Base-by-base conservation (phyloP, 257 asterid species). In the Ophiorrhiza pumila region DNA sequence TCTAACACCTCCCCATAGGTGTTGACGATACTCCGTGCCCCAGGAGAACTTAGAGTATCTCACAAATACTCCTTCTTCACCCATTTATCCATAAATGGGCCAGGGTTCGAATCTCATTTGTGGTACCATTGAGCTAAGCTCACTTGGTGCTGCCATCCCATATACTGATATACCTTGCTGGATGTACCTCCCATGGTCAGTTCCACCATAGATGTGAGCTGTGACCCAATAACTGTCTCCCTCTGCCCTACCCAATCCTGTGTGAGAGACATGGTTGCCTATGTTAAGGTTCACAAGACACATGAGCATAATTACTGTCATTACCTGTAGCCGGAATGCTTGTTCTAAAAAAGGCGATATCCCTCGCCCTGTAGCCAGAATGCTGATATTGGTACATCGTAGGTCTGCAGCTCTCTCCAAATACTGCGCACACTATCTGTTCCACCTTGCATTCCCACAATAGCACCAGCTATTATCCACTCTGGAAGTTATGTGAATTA, bases 151-250 rank as follows among this genome's bases (percentile, higher is more conserved):
- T n/a, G n/a, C n/a, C n/a, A n/a, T n/a, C n/a, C n/a, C n/a, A n/a
- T n/a, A n/a, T n/a, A n/a, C n/a, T n/a, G n/a, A n/a, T n/a, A n/a
- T 94, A 91, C 80, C 91, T 83, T 68, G 66, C 58, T 57, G 90
- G 78, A 82, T 94, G 97, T 65, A 90, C 96, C 85, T 94, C 98
- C 98, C n/a, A n/a, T n/a, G n/a, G n/a, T n/a, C 97, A 94, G 53
- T 94, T 94, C 98, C 98, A 94, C 98, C 98, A 94, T 39, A n/a
- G n/a, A n/a, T n/a, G n/a, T n/a, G n/a, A 94, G 94, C 74, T 94
- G 98, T 37, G 98, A 91, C 25, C 98, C 98, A 13, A 94, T 90
- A 20, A 88, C 87, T 0, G 98, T 93, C 78, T 91, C 88, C 86
- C 98, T 82, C 65, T 90, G 96, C 22, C 98, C 98, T n/a, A 89